These are phyloP conservation scores for Peronospora belbahrii DNA, from an alignment of 352 stramenopile genomes.

Conservation along the genomic window DNA sequence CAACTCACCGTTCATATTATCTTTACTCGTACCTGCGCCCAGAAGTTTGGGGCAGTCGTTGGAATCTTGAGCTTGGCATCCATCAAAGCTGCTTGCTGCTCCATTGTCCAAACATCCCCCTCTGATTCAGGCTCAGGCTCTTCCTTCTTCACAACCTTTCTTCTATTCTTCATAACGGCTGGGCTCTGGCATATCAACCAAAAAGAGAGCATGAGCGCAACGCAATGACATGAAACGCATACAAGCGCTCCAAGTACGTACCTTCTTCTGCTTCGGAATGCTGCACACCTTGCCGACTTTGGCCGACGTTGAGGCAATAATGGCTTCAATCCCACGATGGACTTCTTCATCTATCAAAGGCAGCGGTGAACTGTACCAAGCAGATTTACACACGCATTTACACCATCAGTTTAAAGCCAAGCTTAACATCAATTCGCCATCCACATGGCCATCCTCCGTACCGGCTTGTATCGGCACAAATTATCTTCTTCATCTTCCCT, in stretches of 20 bases:
- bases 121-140: conserved; percentile 22
- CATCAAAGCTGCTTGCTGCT: conserved; percentile 42
- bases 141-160: conserved; percentile 4
- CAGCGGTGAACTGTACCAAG: conserved; percentile 3
- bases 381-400: not conserved
- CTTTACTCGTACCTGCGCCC: conserved; percentile 35
- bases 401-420: not conserved
- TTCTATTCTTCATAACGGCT: conserved; percentile 12
- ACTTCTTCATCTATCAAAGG: conserved; percentile 4
- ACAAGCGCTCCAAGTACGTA: not conserved
- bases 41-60: conserved; percentile 59
- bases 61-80: conserved; percentile 54
- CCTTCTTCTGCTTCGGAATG: conserved; percentile 17
- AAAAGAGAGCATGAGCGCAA: not conserved
- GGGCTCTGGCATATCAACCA: not conserved
- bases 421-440: not conserved
- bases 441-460: not conserved
- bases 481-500: conserved; percentile 8
- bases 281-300: conserved; percentile 7
- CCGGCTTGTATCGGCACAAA: conserved; percentile 1
- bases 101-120: conserved; percentile 35
- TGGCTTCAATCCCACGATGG: not conserved
- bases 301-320: not conserved
- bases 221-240: not conserved
- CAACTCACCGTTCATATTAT: not conserved